Conservation (phyloP, 345 rosid genomes). For the Boechera stricta region DNA sequence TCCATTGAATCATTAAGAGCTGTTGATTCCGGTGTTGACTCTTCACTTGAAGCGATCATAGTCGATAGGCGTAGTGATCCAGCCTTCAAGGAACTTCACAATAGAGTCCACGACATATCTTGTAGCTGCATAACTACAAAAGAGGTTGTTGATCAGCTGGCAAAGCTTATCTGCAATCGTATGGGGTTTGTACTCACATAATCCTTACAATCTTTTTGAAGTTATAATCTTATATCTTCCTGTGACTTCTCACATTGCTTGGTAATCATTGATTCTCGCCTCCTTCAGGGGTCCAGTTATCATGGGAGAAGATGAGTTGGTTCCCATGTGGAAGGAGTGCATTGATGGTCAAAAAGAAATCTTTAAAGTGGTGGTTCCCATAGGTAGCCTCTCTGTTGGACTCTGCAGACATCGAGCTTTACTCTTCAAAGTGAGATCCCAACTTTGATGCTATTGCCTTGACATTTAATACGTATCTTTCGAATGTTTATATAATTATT, state of each 20-base stretch:
- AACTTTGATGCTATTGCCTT: constrained; percentile 25
- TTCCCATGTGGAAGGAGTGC: constrained; percentile 79
- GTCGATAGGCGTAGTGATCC: constrained; percentile 81
- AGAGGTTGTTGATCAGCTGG: constrained; percentile 95
- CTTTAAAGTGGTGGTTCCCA: constrained; percentile 87
- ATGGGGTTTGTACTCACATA: constrained; percentile 77
- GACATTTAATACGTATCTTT: constrained; percentile 2
- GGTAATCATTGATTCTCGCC: constrained; percentile 17
- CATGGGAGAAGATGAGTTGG: constrained; percentile 68
- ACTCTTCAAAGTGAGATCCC: constrained; percentile 84
- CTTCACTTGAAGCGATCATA: constrained; percentile 81
- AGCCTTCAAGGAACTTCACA: constrained; percentile 81
- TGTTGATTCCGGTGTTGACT: constrained; percentile 63
- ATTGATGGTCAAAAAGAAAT: constrained; percentile 78
- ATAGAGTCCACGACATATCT: constrained; percentile 75
- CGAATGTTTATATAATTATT: constrained; percentile 6
- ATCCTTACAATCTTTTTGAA: constrained; percentile 19
- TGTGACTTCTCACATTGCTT: constrained; percentile 45
- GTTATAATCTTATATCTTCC: constrained; percentile 35
- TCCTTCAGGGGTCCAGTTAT: constrained; percentile 72
- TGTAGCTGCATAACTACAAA: constrained; percentile 68
- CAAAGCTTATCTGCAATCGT: constrained; percentile 85
- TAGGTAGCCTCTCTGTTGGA: constrained; percentile 90
- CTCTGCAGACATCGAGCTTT: constrained; percentile 96
- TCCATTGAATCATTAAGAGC: constrained; percentile 83